phyloP scores from a whole-genome alignment of 192 early-diverging fungal genomes.

The Linnemannia elongata region DNA sequence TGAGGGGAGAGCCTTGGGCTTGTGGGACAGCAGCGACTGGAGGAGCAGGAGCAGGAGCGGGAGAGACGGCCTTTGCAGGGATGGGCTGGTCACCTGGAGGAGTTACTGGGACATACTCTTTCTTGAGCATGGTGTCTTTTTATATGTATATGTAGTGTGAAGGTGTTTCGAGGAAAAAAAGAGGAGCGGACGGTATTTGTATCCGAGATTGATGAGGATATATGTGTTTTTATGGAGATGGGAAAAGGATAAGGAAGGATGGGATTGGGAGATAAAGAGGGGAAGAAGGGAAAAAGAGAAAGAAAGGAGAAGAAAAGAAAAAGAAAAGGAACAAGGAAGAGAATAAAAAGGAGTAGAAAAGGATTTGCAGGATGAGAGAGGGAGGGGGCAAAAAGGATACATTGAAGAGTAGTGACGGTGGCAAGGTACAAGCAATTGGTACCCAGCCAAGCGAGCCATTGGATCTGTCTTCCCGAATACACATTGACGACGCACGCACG shows the following conservation, averaged over 20 bases:
- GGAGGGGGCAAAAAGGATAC: not conserved
- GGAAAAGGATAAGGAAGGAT: not conserved
- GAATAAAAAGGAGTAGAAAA: slow-evolving; percentile 1
- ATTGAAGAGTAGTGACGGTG: too few species aligned
- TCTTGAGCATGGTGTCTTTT: slow-evolving; percentile 27
- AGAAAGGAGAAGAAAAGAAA: not conserved
- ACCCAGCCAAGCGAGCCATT: too few species aligned
- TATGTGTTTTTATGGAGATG: not conserved
- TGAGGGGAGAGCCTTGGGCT: slow-evolving; percentile 12
- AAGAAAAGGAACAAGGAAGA: not conserved
- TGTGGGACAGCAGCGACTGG: not conserved
- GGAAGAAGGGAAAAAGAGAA: not conserved
- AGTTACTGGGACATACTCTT: slow-evolving; percentile 30
- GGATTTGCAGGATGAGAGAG: not conserved
- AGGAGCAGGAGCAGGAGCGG: not conserved
- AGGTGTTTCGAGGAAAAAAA: not conserved
- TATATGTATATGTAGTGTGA: not conserved
- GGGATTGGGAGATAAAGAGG: not conserved
- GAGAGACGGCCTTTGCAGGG: slow-evolving; percentile 9
- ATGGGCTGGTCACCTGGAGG: slow-evolving; percentile 31
- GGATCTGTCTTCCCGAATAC: too few species aligned
- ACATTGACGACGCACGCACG: too few species aligned
- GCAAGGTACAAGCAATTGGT: too few species aligned
- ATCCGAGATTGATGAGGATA: not conserved
- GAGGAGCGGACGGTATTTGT: not conserved